Percentiles rank a stretch among this genome's conserved stretches.
Conservation (phyloP, 257 asterid species). For the Thymus quinquecostatus region DNA sequence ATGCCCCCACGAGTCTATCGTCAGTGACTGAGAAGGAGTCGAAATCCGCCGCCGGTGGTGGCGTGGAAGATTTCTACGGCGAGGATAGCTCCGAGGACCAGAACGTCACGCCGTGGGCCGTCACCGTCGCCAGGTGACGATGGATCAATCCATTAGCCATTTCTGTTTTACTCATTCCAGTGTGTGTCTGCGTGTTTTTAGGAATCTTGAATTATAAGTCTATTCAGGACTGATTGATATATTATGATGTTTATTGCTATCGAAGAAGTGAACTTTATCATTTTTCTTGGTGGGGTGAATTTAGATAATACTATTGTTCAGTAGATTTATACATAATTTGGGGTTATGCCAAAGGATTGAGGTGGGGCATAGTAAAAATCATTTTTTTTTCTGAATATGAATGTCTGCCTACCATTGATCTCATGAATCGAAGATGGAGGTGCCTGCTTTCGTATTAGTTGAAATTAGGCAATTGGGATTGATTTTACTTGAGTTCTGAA, state of each 20-base stretch:
- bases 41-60: slow-evolving; percentile 51
- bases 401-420: slow-evolving; percentile 6
- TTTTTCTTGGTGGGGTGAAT: not conserved
- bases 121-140: slow-evolving; percentile 71
- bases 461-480: not conserved
- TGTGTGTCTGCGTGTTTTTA: slow-evolving; percentile 16
- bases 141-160: not conserved
- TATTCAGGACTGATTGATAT: not conserved
- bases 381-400: not conserved
- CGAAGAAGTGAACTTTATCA: not conserved
- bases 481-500: slow-evolving; percentile 2
- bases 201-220: slow-evolving; percentile 8
- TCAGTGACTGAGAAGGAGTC: slow-evolving; percentile 39
- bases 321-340: no score
- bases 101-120: slow-evolving; percentile 62
- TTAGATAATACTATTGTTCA: no score
- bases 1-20: slow-evolving; percentile 31
- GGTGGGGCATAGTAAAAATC: no score
- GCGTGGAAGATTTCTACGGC: slow-evolving; percentile 66
- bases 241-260: not conserved
- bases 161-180: not conserved
- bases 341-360: no score
- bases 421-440: not conserved
- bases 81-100: slow-evolving; percentile 70
- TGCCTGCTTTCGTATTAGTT: not conserved